A percentile compares a stretch with the other conserved stretches of the same genome.
Evolutionary conservation across 2,329 filamentous ascomycete genomes (phyloP).

Genomic region (Trichoderma oligosporum): DNA sequence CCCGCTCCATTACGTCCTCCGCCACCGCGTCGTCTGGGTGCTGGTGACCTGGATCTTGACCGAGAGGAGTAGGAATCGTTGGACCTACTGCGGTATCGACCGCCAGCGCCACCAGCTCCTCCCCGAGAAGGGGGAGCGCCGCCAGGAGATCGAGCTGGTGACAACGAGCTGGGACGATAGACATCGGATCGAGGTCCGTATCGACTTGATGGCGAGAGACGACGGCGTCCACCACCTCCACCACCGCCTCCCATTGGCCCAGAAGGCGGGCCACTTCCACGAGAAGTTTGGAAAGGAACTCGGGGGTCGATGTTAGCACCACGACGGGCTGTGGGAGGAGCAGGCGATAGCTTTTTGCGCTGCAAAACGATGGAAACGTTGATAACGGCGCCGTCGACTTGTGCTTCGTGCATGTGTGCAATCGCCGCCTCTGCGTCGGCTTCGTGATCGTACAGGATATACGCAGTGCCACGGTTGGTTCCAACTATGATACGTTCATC

Average conservation of each 20-base stretch:
- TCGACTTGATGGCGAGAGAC: constrained; percentile 35
- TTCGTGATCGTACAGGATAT: constrained; percentile 77
- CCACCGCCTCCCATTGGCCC: constrained; percentile 30
- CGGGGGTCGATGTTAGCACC: constrained; percentile 56
- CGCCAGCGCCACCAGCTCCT: constrained; percentile 21
- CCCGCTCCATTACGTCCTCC: constrained; percentile 13
- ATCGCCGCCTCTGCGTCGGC: constrained; percentile 83
- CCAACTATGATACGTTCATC: constrained; percentile 53
- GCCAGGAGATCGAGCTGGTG: constrained; percentile 43
- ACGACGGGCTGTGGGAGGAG: constrained; percentile 68
- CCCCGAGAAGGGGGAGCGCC: constrained; percentile 37
- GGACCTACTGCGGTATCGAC: constrained; percentile 46
- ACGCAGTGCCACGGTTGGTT: constrained; percentile 88
- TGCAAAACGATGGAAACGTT: constrained; percentile 87
- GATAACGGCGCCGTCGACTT: constrained; percentile 77
- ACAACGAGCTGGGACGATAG: constrained; percentile 59
- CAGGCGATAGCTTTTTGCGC: constrained; percentile 73
- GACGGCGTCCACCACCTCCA: constrained; percentile 37
- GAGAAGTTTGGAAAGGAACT: constrained; percentile 31
- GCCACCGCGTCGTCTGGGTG: constrained; percentile 31
- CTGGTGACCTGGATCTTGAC: constrained; percentile 45
- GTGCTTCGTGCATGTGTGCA: constrained; percentile 96
- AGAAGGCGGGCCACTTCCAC: constrained; percentile 32
- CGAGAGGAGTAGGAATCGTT: constrained; percentile 44
- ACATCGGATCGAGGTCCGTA: constrained; percentile 49